A percentile compares a stretch with the other conserved stretches of the same genome.
phyloP scores from a whole-genome alignment of 2,329 filamentous ascomycete species.

The Alternaria tenuissima region DNA sequence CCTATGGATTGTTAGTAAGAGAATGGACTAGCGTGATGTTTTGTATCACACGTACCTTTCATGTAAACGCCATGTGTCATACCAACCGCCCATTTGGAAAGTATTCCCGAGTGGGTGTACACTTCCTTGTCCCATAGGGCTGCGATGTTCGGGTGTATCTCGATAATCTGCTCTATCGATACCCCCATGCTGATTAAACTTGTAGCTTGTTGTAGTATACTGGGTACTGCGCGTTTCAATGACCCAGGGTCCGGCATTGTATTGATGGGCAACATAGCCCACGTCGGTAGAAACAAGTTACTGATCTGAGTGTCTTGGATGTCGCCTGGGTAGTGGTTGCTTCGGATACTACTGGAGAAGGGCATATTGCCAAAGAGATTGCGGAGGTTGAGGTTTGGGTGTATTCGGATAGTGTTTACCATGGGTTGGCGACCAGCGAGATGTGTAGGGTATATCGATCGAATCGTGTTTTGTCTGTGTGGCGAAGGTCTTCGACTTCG shows the following conservation, averaged over 20 bases:
- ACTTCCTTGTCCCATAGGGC: conserved; percentile 31
- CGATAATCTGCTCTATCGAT: conserved; percentile 22
- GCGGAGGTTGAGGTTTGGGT: conserved; percentile 30
- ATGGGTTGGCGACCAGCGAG: conserved; percentile 29
- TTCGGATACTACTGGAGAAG: conserved; percentile 21
- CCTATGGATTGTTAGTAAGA: conserved; percentile 15
- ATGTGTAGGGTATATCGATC: conserved; percentile 30
- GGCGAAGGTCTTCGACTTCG: conserved; percentile 16
- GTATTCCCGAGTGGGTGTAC: conserved; percentile 26
- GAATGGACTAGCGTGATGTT: not conserved
- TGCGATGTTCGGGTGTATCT: conserved; percentile 32
- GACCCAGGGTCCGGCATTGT: conserved; percentile 31
- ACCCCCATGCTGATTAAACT: conserved; percentile 21
- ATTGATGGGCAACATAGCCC: conserved; percentile 37
- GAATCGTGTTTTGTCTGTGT: conserved; percentile 11
- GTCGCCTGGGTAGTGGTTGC: conserved; percentile 19
- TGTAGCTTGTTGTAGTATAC: conserved; percentile 24
- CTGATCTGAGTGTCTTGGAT: conserved; percentile 19
- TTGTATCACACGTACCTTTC: conserved; percentile 20
- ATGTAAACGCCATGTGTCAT: conserved; percentile 32
- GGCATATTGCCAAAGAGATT: conserved; percentile 30
- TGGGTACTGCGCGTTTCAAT: conserved; percentile 16
- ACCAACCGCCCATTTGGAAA: conserved; percentile 32
- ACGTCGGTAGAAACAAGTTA: conserved; percentile 33
- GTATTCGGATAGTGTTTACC: conserved; percentile 31